These are phyloP conservation scores for Carallia pectinifolia DNA, from an alignment of 345 rosid species.

Conservation along the genomic window DNA sequence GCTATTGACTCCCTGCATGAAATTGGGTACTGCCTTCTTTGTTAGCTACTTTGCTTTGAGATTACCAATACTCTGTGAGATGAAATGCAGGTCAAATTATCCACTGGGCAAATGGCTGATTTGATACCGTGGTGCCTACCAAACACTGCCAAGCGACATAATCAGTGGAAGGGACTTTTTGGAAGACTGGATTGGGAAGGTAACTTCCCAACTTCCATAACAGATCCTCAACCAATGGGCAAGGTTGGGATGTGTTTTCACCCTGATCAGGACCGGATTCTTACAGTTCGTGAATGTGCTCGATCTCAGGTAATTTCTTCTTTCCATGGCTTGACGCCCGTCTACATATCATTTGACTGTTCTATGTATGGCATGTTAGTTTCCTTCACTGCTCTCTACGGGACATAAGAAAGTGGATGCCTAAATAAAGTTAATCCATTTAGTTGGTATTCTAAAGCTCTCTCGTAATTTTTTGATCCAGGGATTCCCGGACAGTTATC, in stretches of 20 bases:
- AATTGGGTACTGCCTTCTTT: neutral
- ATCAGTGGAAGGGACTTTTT: slow-evolving; percentile 84
- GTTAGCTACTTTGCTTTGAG: neutral
- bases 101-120: slow-evolving; percentile 60
- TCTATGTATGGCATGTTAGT: neutral
- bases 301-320: slow-evolving; percentile 64
- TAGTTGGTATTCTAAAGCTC: neutral
- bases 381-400: too few relatives aligned
- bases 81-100: slow-evolving; percentile 51
- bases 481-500: slow-evolving; percentile 85
- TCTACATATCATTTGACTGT: neutral
- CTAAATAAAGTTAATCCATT: neutral
- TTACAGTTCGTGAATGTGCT: slow-evolving; percentile 87
- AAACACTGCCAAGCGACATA: slow-evolving; percentile 70
- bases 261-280: slow-evolving; percentile 83
- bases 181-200: slow-evolving; percentile 96
- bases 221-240: slow-evolving; percentile 93
- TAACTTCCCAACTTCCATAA: slow-evolving; percentile 82
- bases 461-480: slow-evolving; percentile 18
- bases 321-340: neutral
- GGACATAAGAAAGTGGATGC: neutral
- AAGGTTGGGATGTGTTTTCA: slow-evolving; percentile 96
- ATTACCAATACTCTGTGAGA: neutral
- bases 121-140: slow-evolving; percentile 81
- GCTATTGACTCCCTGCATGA: neutral